Evolutionary conservation across 139 green algal species (phyloP).

Genomic region (Chlamydomonas schloesseri): DNA sequence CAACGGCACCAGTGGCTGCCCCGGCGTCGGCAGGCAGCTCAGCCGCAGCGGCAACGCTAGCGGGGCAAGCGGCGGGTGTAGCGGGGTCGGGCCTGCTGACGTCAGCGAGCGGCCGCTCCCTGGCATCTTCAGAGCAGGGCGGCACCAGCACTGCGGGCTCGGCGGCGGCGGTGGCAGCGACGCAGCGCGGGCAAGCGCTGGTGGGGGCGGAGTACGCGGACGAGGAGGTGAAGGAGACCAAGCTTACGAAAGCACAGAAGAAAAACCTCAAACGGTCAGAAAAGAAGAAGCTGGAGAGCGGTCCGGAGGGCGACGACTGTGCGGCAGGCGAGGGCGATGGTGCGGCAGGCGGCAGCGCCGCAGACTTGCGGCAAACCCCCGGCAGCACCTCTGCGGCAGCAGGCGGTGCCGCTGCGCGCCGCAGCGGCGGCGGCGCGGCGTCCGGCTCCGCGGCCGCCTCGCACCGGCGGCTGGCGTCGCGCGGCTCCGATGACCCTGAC

Average conservation of each 20-base stretch:
- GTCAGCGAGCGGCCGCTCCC: neutral
- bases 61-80: neutral
- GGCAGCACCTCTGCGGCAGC: neutral
- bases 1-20: neutral
- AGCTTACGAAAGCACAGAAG: conserved; percentile 74
- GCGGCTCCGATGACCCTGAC: conserved; percentile 20
- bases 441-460: neutral
- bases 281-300: conserved; percentile 59
- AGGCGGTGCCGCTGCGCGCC: neutral
- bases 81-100: neutral
- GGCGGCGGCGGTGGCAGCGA: neutral
- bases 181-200: neutral
- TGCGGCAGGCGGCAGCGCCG: neutral
- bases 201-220: conserved; percentile 48
- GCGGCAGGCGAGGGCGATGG: neutral
- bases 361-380: too few relatives aligned
- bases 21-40: neutral
- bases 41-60: neutral
- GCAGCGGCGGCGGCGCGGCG: neutral
- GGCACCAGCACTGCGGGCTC: neutral
- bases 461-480: neutral
- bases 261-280: conserved; percentile 82
- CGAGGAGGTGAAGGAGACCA: conserved; percentile 38
- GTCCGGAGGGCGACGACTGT: neutral
- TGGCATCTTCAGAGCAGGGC: neutral